Conservation (phyloP, 2,329 filamentous ascomycete genomes). For the Chrysosporium queenslandicum region DNA sequence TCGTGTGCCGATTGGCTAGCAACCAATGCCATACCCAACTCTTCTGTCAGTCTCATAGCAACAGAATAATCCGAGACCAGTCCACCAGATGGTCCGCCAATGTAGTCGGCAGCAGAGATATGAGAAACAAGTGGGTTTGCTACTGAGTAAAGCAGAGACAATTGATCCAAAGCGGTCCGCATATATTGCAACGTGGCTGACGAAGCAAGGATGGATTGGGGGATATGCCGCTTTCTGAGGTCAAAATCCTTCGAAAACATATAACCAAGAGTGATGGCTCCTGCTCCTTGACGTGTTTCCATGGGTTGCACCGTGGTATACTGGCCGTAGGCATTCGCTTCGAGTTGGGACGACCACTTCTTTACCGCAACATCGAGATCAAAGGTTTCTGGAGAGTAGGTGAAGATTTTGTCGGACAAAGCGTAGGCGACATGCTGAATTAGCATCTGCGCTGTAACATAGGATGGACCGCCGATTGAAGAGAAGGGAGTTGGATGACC, state of each 20-base stretch:
- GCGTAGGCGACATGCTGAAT: conserved; percentile 94
- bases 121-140: conserved; percentile 90
- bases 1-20: conserved; percentile 81
- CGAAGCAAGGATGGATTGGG: conserved; percentile 80
- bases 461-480: conserved; percentile 64
- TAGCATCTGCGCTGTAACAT: conserved; percentile 83
- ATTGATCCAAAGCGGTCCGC: conserved; percentile 76
- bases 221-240: conserved; percentile 76
- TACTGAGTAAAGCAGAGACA: conserved; percentile 81
- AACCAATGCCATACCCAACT: conserved; percentile 77
- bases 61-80: conserved; percentile 81
- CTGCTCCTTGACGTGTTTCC: conserved; percentile 81
- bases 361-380: conserved; percentile 77
- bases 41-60: conserved; percentile 71
- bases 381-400: conserved; percentile 89
- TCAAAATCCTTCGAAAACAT: conserved; percentile 98
- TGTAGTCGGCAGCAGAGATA: conserved; percentile 81
- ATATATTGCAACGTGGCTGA: conserved; percentile 72
- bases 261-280: conserved; percentile 85
- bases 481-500: conserved; percentile 27
- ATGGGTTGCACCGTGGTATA: conserved; percentile 66
- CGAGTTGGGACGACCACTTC: conserved; percentile 59
- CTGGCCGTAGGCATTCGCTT: conserved; percentile 74
- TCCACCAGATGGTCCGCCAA: conserved; percentile 52
- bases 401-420: conserved; percentile 93